Evolutionary conservation across 805 yeast species (phyloP), one percentile per base, ranked within the genome.

Genomic region (Ogataea angusta): DNA sequence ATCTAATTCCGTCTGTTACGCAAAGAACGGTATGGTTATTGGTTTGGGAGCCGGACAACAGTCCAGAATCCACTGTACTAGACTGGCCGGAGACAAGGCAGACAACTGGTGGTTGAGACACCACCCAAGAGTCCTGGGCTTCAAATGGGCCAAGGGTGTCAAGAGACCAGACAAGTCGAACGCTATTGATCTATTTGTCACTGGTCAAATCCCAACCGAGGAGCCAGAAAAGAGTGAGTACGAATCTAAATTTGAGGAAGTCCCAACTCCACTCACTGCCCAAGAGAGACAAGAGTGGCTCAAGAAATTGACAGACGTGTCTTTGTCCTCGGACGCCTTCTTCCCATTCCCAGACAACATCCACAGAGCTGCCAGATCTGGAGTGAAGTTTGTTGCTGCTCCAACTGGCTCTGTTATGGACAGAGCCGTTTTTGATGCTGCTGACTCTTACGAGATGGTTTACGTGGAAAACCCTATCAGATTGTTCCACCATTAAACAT

Each of bases 51-150:
- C 99, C 46, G 99, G 99, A 53, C 99, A 93, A 75, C 99, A 93
- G 73, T 89, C 97, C 42, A 82, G 99, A 72, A 93, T 93, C 61
- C 99, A 93, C 74, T 93, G 99, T 73, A 93, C 99, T 36, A 84
- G 99, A 73, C 78, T 93, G 56, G 99, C 99, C 38, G 99, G 99
- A 65, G 99, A 93, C 62, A 93, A 93, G 76, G 96, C 98, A 52
- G 97, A 93, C 68, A 90, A 90, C 78, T 93, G 98, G 98, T 93
- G 99, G 99, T 78, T 93, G 62, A 85, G 99, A 75, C 98, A 93
- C 69, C 99, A 93, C 69, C 98, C 98, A 54, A 80, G 73, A 63
- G 98, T 93, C 7, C 71, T 93, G 45, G 93, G 71, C 17, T 85
- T 93, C 79, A 78, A 91, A 71, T 93, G 98, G 98, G 95, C 95